Evolutionary conservation across 306 rosid species (phyloP), one percentile per base, ranked within the genome.

Genomic region (Fragaria ananassa): DNA sequence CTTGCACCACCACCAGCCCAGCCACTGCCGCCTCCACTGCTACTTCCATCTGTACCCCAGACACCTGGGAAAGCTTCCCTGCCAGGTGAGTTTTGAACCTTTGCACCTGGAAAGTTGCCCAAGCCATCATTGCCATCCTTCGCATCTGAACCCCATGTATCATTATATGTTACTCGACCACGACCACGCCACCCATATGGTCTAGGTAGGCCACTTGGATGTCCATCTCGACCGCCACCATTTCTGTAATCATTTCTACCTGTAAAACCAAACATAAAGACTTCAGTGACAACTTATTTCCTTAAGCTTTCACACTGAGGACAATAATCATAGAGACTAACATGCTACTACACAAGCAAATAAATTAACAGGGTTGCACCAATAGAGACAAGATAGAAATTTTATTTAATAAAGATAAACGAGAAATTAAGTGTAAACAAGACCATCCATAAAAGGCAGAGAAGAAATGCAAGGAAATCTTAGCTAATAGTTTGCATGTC

Each of bases 131-230:
- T 89, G 35, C 87, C 84, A 62, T 86, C 98, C 84, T 87, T 89
- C 54, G 84, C 29, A 73, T 41, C 86, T n/a, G 93, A 85, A 83
- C 90, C 89, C 98, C 96, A 89, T 75, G 84, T 80, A 35, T 77
- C 76, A 39, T 83, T 80, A 76, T 74, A 84, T 14, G 95, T 83
- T 74, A 96, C 98, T 71, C 96, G 88, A 21, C 96, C 97, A 51
- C 91, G 92, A 4, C 93, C 93, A 23, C 76, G 75, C 0, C 85
- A 83, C 21, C 96, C 90, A 35, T 87, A 82, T 34, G 99, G 97
- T 74, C 93, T 91, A 63, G 99, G 99, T 56, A 87, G 80, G 77
- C 99, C 97, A 71, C 99, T 95, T 13, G 98, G 97, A 82, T 90
- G 97, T 65, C 83, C 96, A 74, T 87, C 91, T 12, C 83, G 86